These are phyloP conservation scores for Magnolia changhungtana DNA, from an alignment of 164 flowering plant species.

Conservation along the genomic window DNA sequence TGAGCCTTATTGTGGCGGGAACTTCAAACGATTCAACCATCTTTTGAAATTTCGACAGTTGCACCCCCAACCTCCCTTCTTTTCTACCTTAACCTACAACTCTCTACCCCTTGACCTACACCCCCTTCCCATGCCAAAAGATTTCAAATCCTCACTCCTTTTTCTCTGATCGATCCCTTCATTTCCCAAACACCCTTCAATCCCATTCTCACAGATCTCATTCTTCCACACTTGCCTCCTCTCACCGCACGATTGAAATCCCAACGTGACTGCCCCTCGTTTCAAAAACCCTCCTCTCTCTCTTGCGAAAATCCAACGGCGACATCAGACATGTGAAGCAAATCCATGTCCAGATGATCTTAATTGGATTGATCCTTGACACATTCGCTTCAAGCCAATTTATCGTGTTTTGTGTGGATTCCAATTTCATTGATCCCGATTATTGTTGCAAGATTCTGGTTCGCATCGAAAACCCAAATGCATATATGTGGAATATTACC, in stretches of 20 bases:
- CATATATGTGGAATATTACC: constrained; percentile 48
- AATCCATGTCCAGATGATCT: constrained; percentile 42
- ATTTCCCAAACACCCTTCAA: constrained; percentile 5
- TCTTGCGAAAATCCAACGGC: constrained; percentile 37
- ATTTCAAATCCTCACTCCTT: neutral
- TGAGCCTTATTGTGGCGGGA: too few species aligned
- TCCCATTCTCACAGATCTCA: neutral
- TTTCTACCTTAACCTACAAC: too few species aligned
- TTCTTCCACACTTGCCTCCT: constrained; percentile 25
- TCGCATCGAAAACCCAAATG: constrained; percentile 27
- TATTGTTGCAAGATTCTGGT: constrained; percentile 31
- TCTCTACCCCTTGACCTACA: neutral
- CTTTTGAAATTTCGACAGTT: too few species aligned
- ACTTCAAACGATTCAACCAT: too few species aligned
- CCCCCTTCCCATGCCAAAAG: neutral
- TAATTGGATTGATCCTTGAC: too few species aligned
- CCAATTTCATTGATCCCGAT: constrained; percentile 13
- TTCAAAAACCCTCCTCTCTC: constrained; percentile 40
- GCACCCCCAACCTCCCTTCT: too few species aligned
- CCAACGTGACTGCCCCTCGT: constrained; percentile 25
- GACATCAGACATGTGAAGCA: constrained; percentile 49
- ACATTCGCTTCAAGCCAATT: too few species aligned
- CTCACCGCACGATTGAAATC: constrained; percentile 23
- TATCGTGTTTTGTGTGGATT: too few species aligned
- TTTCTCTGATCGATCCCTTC: neutral